phyloP scores from a whole-genome alignment of 169 alveolate genomes.

The Blepharisma undulans region DNA sequence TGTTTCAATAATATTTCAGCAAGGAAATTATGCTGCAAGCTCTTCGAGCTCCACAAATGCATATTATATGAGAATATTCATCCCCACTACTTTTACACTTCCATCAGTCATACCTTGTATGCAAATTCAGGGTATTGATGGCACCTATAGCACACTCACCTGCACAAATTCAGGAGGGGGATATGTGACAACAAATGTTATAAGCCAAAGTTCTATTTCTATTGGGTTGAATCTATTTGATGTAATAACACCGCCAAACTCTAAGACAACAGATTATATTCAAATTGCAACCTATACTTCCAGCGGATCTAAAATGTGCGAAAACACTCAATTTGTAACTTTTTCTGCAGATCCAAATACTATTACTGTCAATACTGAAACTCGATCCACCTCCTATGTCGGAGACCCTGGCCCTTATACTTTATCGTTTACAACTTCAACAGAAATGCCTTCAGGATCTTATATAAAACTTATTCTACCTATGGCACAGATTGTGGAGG shows the following conservation, averaged over 20 bases:
- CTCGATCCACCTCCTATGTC: not conserved
- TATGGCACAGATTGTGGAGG: not conserved
- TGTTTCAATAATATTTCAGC: not conserved
- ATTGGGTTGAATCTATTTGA: not conserved
- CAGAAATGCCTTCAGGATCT: not conserved
- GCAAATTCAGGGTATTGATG: not conserved
- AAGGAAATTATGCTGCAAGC: not conserved
- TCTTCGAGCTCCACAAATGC: not conserved
- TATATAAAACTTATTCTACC: not conserved
- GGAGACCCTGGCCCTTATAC: not conserved
- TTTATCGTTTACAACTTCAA: constrained; percentile 9
- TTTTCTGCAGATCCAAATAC: constrained; percentile 12
- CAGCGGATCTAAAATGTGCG: not conserved
- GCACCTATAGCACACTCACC: not conserved
- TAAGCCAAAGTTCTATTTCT: not conserved
- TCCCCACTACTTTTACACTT: not conserved
- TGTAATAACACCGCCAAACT: not conserved
- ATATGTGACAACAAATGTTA: not conserved
- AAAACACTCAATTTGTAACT: not conserved
- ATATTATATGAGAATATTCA: not conserved
- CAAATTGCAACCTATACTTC: not conserved
- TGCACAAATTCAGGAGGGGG: not conserved
- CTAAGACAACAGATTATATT: not conserved
- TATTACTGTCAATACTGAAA: not conserved
- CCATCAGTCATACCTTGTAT: not conserved